Conservation (phyloP, 495 filamentous ascomycete species). For the Lasiosphaeris hirsuta region DNA sequence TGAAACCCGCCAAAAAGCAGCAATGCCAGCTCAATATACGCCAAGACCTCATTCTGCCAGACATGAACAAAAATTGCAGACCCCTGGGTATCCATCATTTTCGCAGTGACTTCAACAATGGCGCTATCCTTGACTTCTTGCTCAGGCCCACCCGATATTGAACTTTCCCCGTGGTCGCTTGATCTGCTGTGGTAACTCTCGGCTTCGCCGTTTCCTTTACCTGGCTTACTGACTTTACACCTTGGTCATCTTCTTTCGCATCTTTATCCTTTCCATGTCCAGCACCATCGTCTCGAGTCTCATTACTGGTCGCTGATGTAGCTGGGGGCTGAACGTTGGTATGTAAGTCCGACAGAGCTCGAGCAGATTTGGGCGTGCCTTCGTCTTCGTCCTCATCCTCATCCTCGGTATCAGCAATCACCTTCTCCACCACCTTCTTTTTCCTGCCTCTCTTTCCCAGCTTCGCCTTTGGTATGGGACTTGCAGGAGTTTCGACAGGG, state of each 20-base stretch:
- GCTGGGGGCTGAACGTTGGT: too few relatives aligned
- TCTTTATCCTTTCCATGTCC: background rate
- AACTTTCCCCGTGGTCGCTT: slow-evolving; percentile 5
- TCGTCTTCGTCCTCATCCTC: background rate
- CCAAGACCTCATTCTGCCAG: too few relatives aligned
- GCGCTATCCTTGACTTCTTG: slow-evolving; percentile 27
- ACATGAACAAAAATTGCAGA: too few relatives aligned
- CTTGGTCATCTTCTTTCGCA: background rate
- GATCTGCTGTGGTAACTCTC: too few relatives aligned
- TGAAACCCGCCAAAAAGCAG: too few relatives aligned
- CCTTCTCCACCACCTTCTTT: background rate
- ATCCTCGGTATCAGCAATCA: background rate
- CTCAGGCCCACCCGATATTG: slow-evolving; percentile 28
- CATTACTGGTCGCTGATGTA: background rate
- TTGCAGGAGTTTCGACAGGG: background rate
- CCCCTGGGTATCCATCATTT: slow-evolving; percentile 9
- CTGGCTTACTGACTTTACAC: background rate
- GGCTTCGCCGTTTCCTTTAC: background rate
- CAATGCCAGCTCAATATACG: too few relatives aligned
- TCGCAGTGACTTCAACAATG: slow-evolving; percentile 25
- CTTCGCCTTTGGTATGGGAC: background rate
- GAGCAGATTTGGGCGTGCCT: background rate
- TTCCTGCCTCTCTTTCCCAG: slow-evolving; percentile 7
- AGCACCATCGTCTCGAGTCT: background rate
- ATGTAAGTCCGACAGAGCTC: background rate